Percentiles rank a stretch among this genome's conserved stretches.
Conservation (phyloP, 176 grass and related monocot genomes). For the Lolium multiflorum region DNA sequence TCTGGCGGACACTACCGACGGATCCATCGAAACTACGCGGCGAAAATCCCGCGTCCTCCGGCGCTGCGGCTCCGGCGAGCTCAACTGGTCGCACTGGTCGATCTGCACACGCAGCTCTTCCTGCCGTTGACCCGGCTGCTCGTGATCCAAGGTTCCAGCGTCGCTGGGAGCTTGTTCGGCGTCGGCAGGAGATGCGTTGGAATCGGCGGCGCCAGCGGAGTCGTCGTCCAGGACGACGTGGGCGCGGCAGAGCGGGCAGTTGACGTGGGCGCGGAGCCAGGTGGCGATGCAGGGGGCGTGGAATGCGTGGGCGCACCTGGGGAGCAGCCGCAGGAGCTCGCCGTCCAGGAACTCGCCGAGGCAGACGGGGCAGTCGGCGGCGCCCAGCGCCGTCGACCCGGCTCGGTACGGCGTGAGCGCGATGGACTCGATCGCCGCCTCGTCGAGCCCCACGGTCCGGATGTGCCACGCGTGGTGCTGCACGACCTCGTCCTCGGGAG, state of each 20-base stretch:
- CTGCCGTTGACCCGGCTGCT: neutral
- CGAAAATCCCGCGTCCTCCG: neutral
- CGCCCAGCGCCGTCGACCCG: slow-evolving; percentile 38
- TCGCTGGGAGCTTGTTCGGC: neutral
- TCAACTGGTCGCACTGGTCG: neutral
- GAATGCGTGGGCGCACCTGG: slow-evolving; percentile 89
- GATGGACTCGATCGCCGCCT: slow-evolving; percentile 65
- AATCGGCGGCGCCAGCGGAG: neutral
- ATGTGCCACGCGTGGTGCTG: slow-evolving; percentile 98
- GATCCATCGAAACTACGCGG: slow-evolving; percentile 59
- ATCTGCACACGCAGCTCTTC: slow-evolving; percentile 22
- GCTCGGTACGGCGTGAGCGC: slow-evolving; percentile 54
- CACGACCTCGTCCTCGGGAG: slow-evolving; percentile 19
- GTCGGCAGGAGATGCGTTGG: neutral
- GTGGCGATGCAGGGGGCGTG: slow-evolving; percentile 82
- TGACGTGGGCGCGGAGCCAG: slow-evolving; percentile 88
- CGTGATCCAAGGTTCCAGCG: neutral
- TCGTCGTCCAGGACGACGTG: slow-evolving; percentile 48
- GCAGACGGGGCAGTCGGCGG: slow-evolving; percentile 78
- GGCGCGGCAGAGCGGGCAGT: slow-evolving; percentile 86
- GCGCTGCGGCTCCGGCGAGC: neutral
- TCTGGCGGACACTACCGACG: neutral
- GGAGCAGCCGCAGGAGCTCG: slow-evolving; percentile 87
- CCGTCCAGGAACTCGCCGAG: slow-evolving; percentile 82
- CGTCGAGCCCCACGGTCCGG: slow-evolving; percentile 80